A percentile compares a stretch with the other conserved stretches of the same genome.
Evolutionary conservation across 2,329 filamentous ascomycete genomes (phyloP).

Genomic region (Conoideocrella luteorostrata): DNA sequence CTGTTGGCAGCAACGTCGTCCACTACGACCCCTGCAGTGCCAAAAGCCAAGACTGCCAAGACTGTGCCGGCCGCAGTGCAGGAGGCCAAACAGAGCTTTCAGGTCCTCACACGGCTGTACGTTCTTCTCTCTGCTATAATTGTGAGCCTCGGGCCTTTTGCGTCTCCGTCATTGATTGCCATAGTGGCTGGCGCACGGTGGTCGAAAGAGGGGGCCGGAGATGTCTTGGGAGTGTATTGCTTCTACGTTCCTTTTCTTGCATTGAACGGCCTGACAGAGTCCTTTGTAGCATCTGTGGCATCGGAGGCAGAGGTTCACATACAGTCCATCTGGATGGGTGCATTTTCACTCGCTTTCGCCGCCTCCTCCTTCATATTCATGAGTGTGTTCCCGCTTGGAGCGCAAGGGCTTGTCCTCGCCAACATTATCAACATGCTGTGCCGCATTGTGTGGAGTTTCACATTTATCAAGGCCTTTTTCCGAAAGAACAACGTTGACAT

Average conservation of each 20-base stretch:
- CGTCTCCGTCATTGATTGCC: constrained; percentile 66
- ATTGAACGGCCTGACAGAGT: constrained; percentile 84
- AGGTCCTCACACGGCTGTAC: constrained; percentile 65
- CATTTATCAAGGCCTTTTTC: constrained; percentile 67
- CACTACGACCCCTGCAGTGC: constrained; percentile 13
- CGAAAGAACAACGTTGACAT: constrained; percentile 30
- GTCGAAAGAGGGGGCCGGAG: constrained; percentile 65
- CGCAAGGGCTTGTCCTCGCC: constrained; percentile 73
- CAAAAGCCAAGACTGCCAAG: background rate
- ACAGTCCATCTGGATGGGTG: constrained; percentile 80
- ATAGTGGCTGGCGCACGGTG: constrained; percentile 73
- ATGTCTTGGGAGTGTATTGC: constrained; percentile 73
- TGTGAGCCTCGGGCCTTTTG: constrained; percentile 64
- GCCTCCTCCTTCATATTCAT: constrained; percentile 69
- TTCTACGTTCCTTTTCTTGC: constrained; percentile 92
- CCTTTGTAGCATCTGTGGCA: constrained; percentile 86
- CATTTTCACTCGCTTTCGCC: constrained; percentile 72
- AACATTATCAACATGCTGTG: constrained; percentile 88
- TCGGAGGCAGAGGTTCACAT: constrained; percentile 64
- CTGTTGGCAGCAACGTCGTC: constrained; percentile 48
- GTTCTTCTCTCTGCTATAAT: constrained; percentile 64
- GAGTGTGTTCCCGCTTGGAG: constrained; percentile 61
- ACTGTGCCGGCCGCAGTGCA: constrained; percentile 23
- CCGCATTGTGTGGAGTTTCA: constrained; percentile 72
- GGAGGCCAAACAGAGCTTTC: constrained; percentile 47